Conservation (phyloP, 192 early-diverging fungal species). For the Pilaira anomala region DNA sequence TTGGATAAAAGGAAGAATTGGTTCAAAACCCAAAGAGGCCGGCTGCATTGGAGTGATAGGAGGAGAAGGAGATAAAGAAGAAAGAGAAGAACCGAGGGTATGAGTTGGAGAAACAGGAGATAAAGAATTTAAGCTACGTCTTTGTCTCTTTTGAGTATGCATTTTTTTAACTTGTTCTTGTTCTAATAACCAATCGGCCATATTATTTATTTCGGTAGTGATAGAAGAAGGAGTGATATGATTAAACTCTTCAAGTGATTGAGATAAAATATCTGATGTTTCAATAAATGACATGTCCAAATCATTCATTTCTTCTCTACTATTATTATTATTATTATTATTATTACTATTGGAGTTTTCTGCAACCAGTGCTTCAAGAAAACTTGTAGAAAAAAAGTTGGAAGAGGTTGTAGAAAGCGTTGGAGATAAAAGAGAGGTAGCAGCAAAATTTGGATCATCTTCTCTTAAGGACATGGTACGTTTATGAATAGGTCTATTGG, state of each 20-base stretch:
- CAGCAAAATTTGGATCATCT: neutral
- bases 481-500: neutral
- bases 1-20: conserved; percentile 4
- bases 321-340: neutral
- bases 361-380: conserved; percentile 18
- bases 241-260: neutral
- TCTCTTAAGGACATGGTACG: neutral
- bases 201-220: conserved; percentile 8
- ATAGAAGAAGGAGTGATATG: conserved; percentile 2
- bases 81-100: conserved; percentile 5
- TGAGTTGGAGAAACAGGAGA: conserved; percentile 10
- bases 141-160: conserved; percentile 6
- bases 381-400: conserved; percentile 5
- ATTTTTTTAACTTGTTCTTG: neutral
- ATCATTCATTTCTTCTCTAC: neutral
- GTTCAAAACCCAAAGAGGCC: conserved; percentile 17
- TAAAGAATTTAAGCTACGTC: conserved; percentile 1
- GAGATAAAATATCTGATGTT: neutral
- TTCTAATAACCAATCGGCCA: conserved; percentile 15
- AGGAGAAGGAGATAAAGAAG: conserved; percentile 30
- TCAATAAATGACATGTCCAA: conserved; percentile 14
- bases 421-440: neutral
- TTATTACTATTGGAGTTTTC: conserved; percentile 9
- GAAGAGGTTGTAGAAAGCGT: neutral
- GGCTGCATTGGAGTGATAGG: conserved; percentile 25